These are phyloP conservation scores for Pseudogymnoascus sp. DNA, from an alignment of 2,329 filamentous ascomycete genomes.

Conservation along the genomic window DNA sequence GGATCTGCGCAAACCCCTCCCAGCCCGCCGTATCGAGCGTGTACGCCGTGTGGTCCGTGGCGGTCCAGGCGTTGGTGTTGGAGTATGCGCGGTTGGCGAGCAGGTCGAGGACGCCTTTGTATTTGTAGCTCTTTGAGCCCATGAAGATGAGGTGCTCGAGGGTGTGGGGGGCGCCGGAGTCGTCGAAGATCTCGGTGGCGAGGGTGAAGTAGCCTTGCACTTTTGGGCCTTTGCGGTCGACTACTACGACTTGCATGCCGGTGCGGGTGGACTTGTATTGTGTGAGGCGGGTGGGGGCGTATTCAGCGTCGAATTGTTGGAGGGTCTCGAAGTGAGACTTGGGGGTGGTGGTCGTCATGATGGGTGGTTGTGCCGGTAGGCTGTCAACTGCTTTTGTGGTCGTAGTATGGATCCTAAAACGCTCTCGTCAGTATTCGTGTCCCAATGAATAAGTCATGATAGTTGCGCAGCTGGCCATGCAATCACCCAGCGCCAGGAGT, in stretches of 20 bases:
- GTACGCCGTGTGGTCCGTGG: conserved; percentile 92
- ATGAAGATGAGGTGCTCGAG: conserved; percentile 79
- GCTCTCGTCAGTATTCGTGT: not conserved
- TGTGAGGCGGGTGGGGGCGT: conserved; percentile 78
- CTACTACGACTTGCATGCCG: conserved; percentile 88
- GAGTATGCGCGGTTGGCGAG: conserved; percentile 90
- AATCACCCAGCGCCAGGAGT: not conserved
- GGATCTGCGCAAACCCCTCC: conserved; percentile 90
- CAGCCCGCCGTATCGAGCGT: conserved; percentile 92
- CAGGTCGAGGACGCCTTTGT: conserved; percentile 93
- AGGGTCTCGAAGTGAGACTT: conserved; percentile 67
- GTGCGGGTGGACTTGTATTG: conserved; percentile 95
- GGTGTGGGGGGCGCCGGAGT: conserved; percentile 85
- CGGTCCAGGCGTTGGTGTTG: conserved; percentile 93
- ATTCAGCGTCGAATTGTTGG: conserved; percentile 81
- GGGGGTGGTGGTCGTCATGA: not conserved
- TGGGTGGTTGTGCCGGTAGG: not conserved
- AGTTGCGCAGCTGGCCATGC: not conserved
- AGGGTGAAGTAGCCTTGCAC: conserved; percentile 90
- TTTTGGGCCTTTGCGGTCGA: conserved; percentile 90
- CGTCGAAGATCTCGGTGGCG: conserved; percentile 94
- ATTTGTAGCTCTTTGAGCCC: conserved; percentile 87
- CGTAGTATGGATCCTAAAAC: not conserved
- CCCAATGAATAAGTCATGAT: not conserved
- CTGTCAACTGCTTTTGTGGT: not conserved